Evolutionary conservation across 2,329 filamentous ascomycete genomes (phyloP).

Genomic region (Aspergillus viridinutans): DNA sequence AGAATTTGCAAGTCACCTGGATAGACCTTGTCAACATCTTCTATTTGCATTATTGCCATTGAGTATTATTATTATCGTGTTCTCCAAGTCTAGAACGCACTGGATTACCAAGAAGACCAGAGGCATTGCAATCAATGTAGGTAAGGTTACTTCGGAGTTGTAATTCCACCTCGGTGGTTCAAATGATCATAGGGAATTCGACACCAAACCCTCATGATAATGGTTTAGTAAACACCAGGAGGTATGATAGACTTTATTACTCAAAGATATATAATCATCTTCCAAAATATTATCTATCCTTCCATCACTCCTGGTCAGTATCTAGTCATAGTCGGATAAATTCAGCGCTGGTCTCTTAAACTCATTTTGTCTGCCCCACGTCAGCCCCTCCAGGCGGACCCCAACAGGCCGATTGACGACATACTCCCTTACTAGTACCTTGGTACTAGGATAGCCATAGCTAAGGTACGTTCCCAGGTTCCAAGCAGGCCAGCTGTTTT

Average conservation of each 20-base stretch:
- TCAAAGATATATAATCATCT: neutral
- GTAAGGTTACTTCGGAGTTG: neutral
- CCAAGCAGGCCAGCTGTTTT: neutral
- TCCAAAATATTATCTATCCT: neutral
- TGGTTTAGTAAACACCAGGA: too few species aligned
- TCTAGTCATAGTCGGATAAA: neutral
- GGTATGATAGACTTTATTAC: too few species aligned
- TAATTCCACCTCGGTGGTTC: neutral
- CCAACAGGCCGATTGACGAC: slow-evolving; percentile 25
- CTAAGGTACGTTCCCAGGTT: neutral
- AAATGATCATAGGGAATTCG: neutral
- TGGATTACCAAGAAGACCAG: neutral
- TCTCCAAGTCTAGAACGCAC: neutral
- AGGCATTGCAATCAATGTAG: too few species aligned
- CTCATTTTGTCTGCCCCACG: slow-evolving; percentile 22
- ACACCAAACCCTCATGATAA: neutral
- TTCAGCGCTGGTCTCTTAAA: neutral
- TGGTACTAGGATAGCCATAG: neutral
- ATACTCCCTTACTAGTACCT: slow-evolving; percentile 1
- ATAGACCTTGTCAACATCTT: neutral
- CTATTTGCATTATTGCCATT: neutral
- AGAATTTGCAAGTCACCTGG: neutral
- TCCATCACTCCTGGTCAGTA: too few species aligned
- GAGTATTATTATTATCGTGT: neutral
- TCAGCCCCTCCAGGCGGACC: slow-evolving; percentile 25